Base-by-base conservation (phyloP, 2,329 filamentous ascomycete genomes). In the Aspergillus niger region DNA sequence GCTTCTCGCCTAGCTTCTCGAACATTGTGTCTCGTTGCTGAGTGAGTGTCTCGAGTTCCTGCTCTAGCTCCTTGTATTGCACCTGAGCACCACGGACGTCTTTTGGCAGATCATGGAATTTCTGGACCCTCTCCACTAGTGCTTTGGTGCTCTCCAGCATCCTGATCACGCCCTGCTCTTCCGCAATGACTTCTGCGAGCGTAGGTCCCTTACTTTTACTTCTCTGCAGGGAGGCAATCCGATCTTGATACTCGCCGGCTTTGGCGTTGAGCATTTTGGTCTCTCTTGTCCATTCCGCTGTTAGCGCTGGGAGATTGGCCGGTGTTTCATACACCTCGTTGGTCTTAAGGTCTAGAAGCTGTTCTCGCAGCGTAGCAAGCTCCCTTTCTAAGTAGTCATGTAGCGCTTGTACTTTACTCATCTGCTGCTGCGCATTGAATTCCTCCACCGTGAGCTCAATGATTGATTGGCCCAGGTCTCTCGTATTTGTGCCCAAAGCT, bases 81-180 rank as follows among this genome's bases (percentile, higher is more conserved):
- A 81, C 77, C 66, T 88, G 84, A 38, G 92, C 92, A 50, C 85
- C 82, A 51, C 88, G 83, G 8, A 85, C 77, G 69, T 96, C 88
- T 5, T 87, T 87, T 1, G 92, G 90, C 61, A 97, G 75, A 6
- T 89, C 87, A 56, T 88, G 85, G 66, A 92, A 96, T 22, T 82
- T 82, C 39, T 81, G 81, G 17, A 94, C 80, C 63, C 89, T 84
- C 1, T 86, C 86, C 56, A 88, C 85, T 63, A 92, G 92, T 10
- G 81, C 82, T 49, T 81, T 81, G 7, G 95, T 81, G 59, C 88
- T 84, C 4, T 82, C 77, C 38, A 88, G 79, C 43, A 94, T 74
- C 2, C 77, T 77, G 22, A 85, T 72, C 28, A 90, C 85, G 3
- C 81, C 80, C 20, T 83, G 78, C 71, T 91, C 87, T 64, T 88